These are phyloP conservation scores for Xylariales sp. DNA, from an alignment of 2,329 filamentous ascomycete species.

Conservation along the genomic window DNA sequence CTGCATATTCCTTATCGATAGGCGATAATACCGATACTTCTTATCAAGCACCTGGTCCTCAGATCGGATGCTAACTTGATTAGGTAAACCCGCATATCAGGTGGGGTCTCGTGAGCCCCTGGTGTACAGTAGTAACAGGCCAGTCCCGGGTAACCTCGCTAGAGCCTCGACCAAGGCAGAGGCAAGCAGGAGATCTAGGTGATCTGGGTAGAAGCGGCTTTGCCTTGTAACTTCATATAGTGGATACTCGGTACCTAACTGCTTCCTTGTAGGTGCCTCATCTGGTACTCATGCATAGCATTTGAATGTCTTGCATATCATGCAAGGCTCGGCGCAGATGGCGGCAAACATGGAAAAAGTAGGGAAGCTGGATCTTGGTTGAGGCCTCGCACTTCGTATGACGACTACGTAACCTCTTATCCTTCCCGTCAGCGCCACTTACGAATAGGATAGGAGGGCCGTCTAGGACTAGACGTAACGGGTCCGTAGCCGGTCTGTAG, in stretches of 20 bases:
- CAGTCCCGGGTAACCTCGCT: too few species aligned
- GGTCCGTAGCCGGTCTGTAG: too few species aligned
- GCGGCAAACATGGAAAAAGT: constrained; percentile 23
- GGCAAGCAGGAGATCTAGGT: too few species aligned
- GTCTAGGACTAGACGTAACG: too few species aligned
- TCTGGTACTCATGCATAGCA: constrained; percentile 18
- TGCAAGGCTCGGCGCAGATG: constrained; percentile 34
- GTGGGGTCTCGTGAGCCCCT: background rate
- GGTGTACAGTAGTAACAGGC: too few species aligned
- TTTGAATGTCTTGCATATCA: constrained; percentile 16
- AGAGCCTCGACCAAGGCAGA: too few species aligned
- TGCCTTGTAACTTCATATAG: background rate
- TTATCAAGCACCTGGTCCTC: background rate
- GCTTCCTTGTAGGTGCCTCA: background rate
- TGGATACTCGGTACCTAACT: too few species aligned
- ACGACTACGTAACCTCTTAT: constrained; percentile 29
- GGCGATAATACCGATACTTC: constrained; percentile 22
- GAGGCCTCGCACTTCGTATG: constrained; percentile 11
- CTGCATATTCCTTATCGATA: constrained; percentile 38
- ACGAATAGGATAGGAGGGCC: constrained; percentile 2
- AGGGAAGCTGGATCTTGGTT: constrained; percentile 2
- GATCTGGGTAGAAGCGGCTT: constrained; percentile 27
- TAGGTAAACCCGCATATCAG: background rate
- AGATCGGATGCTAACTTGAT: background rate
- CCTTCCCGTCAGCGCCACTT: constrained; percentile 11